Evolutionary conservation across 352 stramenopile genomes (phyloP), one percentile per base, ranked within the genome.

Genomic region (Globisporangium okanoganense): DNA sequence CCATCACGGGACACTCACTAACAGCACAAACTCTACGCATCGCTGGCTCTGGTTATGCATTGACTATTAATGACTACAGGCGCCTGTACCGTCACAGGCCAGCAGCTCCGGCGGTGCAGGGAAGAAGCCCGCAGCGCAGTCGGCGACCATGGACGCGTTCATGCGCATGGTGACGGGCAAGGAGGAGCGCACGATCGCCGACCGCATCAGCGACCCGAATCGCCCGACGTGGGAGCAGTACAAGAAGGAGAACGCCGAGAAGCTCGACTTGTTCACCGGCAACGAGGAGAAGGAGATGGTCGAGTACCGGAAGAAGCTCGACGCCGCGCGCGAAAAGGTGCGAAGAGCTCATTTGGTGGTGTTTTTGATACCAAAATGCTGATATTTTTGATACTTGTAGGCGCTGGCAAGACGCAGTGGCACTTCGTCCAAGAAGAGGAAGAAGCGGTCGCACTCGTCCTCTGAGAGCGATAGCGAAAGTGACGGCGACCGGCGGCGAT

Each of bases 211-310:
- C 54, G 95, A 98, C 72, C 80, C 85, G 58, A 98, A 97, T 64
- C 85, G 95, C 41, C 95, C 95, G 25, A 98, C 93, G 38, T 98
- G 95, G 95, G 95, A 98, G 69, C 88, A 98, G 58, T 98, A 97
- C 76, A 98, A 98, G 72, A 97, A 96, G 65, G 91, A 98, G 61
- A 98, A 98, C 63, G 81, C 94, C 20, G 93, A 98, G 67, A 97
- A 97, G 67, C 71, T 98, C 20, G 87, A 98, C 58, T 63, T 98
- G 48, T 56, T 66, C 49, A 85, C 56, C 16, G 78, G 79, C 27
- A 85, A 91, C 22, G 90, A 95, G 64, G 78, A 96, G 59, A 94
- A 95, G 62, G 91, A 98, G 67, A 98, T 98, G 95, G 79, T 93
- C 56, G 89, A 87, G 44, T 98, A 98, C 75, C 74, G 94, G 40